Conservation (phyloP, 257 asterid genomes). For the Solanum commersonii region DNA sequence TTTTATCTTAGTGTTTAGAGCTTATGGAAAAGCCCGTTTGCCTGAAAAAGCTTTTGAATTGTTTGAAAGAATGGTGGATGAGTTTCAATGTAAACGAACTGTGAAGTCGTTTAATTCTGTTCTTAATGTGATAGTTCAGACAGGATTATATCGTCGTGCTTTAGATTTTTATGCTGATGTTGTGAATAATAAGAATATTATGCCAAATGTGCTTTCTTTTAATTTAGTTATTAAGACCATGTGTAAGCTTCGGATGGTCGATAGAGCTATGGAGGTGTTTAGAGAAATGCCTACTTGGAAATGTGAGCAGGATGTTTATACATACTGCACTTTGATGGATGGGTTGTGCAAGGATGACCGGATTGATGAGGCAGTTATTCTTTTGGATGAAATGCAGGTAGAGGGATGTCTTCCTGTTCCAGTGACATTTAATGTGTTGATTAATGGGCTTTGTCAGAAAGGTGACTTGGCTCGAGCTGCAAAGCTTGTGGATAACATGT, state of each 20-base stretch:
- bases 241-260: slow-evolving; percentile 47
- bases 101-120: slow-evolving; percentile 84
- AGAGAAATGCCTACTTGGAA: slow-evolving; percentile 55
- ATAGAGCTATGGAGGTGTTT: slow-evolving; percentile 50
- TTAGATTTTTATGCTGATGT: slow-evolving; percentile 58
- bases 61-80: slow-evolving; percentile 62
- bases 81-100: slow-evolving; percentile 62
- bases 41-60: slow-evolving; percentile 54
- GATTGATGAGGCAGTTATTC: slow-evolving; percentile 74
- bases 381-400: slow-evolving; percentile 93
- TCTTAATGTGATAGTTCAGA: slow-evolving; percentile 62
- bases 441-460: slow-evolving; percentile 76
- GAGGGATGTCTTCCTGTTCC: slow-evolving; percentile 70
- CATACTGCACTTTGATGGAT: slow-evolving; percentile 92
- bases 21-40: slow-evolving; percentile 58
- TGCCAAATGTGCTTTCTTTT: slow-evolving; percentile 60
- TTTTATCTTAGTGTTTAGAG: slow-evolving; percentile 60
- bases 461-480: slow-evolving; percentile 77
- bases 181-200: slow-evolving; percentile 21
- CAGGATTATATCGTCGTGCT: slow-evolving; percentile 43
- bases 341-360: slow-evolving; percentile 80
- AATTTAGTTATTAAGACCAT: slow-evolving; percentile 71
- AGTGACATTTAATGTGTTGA: slow-evolving; percentile 62
- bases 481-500: slow-evolving; percentile 78
- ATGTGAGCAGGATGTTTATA: slow-evolving; percentile 62